These are phyloP conservation scores for Nakazawaea ishiwadae DNA, from an alignment of 805 yeast genomes.

Conservation along the genomic window DNA sequence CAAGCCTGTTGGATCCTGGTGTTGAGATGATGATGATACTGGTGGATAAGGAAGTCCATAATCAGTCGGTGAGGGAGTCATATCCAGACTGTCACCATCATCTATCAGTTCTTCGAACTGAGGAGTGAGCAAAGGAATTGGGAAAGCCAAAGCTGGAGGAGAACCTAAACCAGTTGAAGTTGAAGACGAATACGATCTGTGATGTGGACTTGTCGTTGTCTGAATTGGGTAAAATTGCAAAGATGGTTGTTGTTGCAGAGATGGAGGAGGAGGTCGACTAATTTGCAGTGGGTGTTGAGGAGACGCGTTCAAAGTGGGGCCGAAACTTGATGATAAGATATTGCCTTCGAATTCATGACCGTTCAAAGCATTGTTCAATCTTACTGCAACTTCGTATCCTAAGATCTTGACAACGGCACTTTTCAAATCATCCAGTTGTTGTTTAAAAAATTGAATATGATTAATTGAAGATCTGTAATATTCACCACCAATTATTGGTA, in stretches of 20 bases:
- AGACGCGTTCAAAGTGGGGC: too few relatives aligned
- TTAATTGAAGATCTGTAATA: constrained; percentile 8
- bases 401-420: constrained; percentile 6
- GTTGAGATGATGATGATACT: not conserved
- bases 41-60: not conserved
- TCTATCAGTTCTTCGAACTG: constrained; percentile 3
- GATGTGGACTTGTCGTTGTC: constrained; percentile 1
- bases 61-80: not conserved
- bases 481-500: constrained; percentile 11
- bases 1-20: not conserved
- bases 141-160: not conserved
- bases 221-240: not conserved
- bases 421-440: not conserved
- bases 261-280: not conserved
- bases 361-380: constrained; percentile 8
- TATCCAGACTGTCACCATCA: not conserved
- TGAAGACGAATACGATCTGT: constrained; percentile 1
- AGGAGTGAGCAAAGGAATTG: not conserved
- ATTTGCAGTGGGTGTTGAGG: too few relatives aligned
- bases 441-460: constrained; percentile 3
- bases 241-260: not conserved
- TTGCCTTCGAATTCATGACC: constrained; percentile 12
- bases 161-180: not conserved
- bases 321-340: constrained; percentile 5
- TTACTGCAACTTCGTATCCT: constrained; percentile 11